These are phyloP conservation scores for Cnidoscolus chayamansa DNA, from an alignment of 441 rosid species.

Conservation along the genomic window DNA sequence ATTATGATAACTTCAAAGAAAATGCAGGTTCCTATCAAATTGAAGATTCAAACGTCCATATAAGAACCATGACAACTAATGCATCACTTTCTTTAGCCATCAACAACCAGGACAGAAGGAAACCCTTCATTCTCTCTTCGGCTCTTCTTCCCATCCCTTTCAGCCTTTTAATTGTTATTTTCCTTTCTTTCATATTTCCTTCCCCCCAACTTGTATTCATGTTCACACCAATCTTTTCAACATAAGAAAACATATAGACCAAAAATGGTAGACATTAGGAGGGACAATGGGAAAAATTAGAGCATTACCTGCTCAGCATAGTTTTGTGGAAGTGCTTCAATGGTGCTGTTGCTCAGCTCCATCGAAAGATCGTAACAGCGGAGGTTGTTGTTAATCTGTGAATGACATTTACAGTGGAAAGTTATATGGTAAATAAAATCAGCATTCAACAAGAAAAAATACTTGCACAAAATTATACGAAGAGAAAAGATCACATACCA, in stretches of 20 bases:
- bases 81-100: neutral
- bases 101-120: neutral
- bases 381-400: slow-evolving; percentile 91
- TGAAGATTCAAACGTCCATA: slow-evolving; percentile 1
- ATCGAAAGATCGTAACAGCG: slow-evolving; percentile 98
- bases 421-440: slow-evolving; percentile 8
- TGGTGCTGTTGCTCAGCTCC: slow-evolving; percentile 87
- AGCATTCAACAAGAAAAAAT: slow-evolving; percentile 2
- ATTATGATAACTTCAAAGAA: neutral
- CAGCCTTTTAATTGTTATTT: neutral
- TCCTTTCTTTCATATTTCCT: neutral
- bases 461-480: slow-evolving; percentile 15
- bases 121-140: neutral
- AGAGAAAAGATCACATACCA: slow-evolving; percentile 52
- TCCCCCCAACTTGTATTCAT: neutral
- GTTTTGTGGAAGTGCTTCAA: slow-evolving; percentile 95
- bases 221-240: neutral
- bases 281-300: neutral
- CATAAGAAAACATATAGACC: neutral
- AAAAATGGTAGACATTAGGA: neutral
- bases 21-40: neutral
- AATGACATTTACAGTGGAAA: slow-evolving; percentile 19
- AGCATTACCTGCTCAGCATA: slow-evolving; percentile 83
- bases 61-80: neutral
- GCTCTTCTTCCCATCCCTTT: neutral